These are phyloP conservation scores for Blastobotrys malaysiensis DNA, from an alignment of 1,139 yeast genomes.

Conservation along the genomic window DNA sequence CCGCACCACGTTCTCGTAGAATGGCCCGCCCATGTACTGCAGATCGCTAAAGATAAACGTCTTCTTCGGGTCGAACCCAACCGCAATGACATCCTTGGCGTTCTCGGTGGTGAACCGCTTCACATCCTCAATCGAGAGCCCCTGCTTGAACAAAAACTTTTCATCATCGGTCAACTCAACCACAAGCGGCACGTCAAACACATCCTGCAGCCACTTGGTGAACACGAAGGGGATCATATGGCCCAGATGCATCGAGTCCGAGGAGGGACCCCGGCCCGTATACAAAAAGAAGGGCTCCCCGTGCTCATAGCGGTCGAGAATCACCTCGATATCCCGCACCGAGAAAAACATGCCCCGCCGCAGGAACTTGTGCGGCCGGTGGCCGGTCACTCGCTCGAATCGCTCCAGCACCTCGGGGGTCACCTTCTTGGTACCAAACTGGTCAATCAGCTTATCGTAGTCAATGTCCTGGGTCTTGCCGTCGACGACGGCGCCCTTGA, in stretches of 20 bases:
- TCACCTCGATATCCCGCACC: slow-evolving; percentile 77
- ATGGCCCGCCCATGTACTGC: slow-evolving; percentile 87
- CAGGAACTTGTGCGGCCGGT: slow-evolving; percentile 85
- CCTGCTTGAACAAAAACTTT: slow-evolving; percentile 89
- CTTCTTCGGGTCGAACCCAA: slow-evolving; percentile 90
- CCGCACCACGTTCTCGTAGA: slow-evolving; percentile 90
- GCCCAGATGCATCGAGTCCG: slow-evolving; percentile 93
- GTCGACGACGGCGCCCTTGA: slow-evolving; percentile 95
- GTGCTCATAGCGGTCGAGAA: slow-evolving; percentile 84
- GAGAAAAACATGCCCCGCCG: slow-evolving; percentile 91
- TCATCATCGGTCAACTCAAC: slow-evolving; percentile 97
- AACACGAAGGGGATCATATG: slow-evolving; percentile 94
- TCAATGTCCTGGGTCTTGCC: slow-evolving; percentile 87
- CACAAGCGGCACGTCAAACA: slow-evolving; percentile 93
- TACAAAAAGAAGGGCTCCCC: slow-evolving; percentile 94
- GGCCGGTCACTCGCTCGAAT: slow-evolving; percentile 79
- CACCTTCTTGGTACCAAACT: slow-evolving; percentile 81
- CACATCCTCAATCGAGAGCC: slow-evolving; percentile 83
- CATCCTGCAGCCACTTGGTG: slow-evolving; percentile 98
- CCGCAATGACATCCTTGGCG: slow-evolving; percentile 89
- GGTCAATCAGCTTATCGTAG: slow-evolving; percentile 76
- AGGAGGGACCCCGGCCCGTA: slow-evolving; percentile 97
- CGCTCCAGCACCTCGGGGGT: slow-evolving; percentile 65
- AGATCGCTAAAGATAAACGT: slow-evolving; percentile 93
- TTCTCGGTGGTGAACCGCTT: slow-evolving; percentile 65